Percentiles rank a stretch among this genome's conserved stretches.
Conservation (phyloP, 192 early-diverging fungal species). For the Backusella australiensis region DNA sequence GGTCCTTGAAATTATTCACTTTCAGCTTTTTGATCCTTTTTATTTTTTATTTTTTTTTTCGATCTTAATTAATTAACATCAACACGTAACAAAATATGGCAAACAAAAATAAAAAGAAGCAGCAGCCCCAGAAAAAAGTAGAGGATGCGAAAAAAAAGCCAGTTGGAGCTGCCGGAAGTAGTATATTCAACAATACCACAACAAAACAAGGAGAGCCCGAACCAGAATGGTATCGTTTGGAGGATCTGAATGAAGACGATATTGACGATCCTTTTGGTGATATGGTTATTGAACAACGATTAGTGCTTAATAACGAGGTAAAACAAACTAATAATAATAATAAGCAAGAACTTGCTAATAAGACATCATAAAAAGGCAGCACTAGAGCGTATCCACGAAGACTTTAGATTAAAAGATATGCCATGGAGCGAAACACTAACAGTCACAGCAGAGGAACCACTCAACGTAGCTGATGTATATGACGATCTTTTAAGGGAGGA, state of each 20-base stretch:
- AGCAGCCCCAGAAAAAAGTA: neutral
- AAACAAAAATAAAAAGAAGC: neutral
- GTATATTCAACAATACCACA: neutral
- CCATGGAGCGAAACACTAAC: constrained; percentile 66
- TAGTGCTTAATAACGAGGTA: constrained; percentile 11
- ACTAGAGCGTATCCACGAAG: constrained; percentile 53
- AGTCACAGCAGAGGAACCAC: constrained; percentile 52
- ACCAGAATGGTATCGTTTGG: constrained; percentile 9
- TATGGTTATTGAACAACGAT: constrained; percentile 32
- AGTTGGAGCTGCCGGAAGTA: neutral
- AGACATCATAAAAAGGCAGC: constrained; percentile 36
- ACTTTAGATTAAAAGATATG: constrained; percentile 58
- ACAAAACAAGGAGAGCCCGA: neutral
- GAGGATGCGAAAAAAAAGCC: neutral
- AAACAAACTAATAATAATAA: neutral
- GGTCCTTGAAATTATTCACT: neutral
- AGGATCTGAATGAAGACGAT: constrained; percentile 38
- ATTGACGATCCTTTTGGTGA: constrained; percentile 41
- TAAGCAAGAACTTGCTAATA: neutral
- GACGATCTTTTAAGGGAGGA: constrained; percentile 91
- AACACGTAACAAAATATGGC: neutral
- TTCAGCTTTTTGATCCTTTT: neutral
- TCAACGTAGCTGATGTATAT: constrained; percentile 58
- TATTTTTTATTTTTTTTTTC: neutral
- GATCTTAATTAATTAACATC: neutral